These are phyloP conservation scores for Lichtheimia hyalospora DNA, from an alignment of 371 early-diverging fungal genomes.

Conservation along the genomic window DNA sequence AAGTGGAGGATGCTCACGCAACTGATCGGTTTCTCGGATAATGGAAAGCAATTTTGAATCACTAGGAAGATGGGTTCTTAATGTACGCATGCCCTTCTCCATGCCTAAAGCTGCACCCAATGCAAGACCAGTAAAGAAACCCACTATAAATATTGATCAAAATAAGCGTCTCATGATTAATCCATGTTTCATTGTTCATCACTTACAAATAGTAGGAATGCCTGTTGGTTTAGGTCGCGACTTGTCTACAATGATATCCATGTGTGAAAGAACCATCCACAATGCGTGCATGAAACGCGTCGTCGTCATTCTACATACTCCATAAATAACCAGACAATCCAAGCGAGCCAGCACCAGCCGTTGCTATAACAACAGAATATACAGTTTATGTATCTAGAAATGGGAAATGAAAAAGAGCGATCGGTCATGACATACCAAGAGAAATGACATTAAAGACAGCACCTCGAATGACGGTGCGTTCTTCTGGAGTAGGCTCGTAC, in stretches of 20 bases:
- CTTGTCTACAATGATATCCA: constrained; percentile 7
- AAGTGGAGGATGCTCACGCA: constrained; percentile 7
- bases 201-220: constrained; percentile 39
- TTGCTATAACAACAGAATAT: constrained; percentile 16
- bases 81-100: constrained; percentile 42
- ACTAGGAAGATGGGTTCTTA: constrained; percentile 26
- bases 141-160: constrained; percentile 22
- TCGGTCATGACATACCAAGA: constrained; percentile 18
- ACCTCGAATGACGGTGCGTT: constrained; percentile 30
- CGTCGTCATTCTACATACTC: constrained; percentile 19
- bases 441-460: constrained; percentile 40
- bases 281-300: background rate
- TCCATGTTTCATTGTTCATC: too few relatives aligned
- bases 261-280: background rate
- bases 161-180: background rate
- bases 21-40: constrained; percentile 30
- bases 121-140: constrained; percentile 31
- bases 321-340: constrained; percentile 37
- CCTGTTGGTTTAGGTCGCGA: constrained; percentile 20
- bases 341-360: constrained; percentile 40
- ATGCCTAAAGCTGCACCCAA: constrained; percentile 38
- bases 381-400: background rate
- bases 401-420: background rate
- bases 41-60: constrained; percentile 34
- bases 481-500: constrained; percentile 29